Evolutionary conservation across 2,329 filamentous ascomycete genomes (phyloP).

Genomic region (Coniochaeta ligniaria): DNA sequence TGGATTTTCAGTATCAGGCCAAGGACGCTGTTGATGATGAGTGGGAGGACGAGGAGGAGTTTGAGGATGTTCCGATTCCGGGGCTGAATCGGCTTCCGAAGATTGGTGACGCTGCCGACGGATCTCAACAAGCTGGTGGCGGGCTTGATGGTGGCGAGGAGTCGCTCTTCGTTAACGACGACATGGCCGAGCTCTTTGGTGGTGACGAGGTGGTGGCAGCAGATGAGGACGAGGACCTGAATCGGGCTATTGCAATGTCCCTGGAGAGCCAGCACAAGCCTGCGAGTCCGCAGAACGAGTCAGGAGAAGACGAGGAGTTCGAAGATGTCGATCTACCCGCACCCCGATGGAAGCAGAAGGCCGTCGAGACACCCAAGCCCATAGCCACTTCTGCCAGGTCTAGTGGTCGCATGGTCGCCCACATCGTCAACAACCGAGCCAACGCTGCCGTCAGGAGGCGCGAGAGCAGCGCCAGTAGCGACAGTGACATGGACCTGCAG

Average conservation of each 20-base stretch:
- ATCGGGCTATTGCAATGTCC: constrained; percentile 78
- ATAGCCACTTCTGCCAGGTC: constrained; percentile 30
- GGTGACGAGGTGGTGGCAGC: constrained; percentile 20
- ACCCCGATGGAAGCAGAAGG: constrained; percentile 50
- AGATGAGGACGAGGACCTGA: constrained; percentile 56
- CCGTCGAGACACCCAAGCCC: constrained; percentile 42
- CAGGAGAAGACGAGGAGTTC: constrained; percentile 31
- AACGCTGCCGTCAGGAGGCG: constrained; percentile 49
- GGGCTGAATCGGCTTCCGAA: constrained; percentile 80
- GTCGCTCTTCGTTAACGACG: constrained; percentile 46
- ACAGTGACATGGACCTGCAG: constrained; percentile 75
- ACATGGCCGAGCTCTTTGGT: constrained; percentile 24
- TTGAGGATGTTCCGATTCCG: constrained; percentile 89
- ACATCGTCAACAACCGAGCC: constrained; percentile 67
- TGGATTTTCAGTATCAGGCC: constrained; percentile 48
- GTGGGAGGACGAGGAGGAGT: constrained; percentile 67
- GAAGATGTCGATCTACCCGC: constrained; percentile 37
- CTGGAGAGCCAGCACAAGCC: constrained; percentile 53
- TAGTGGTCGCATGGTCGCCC: constrained; percentile 58
- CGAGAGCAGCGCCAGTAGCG: constrained; percentile 51
- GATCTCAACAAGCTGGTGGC: constrained; percentile 17
- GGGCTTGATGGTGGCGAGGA: constrained; percentile 36
- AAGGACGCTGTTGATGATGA: constrained; percentile 52
- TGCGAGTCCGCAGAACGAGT: not conserved
- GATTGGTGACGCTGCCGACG: constrained; percentile 11